phyloP scores from a whole-genome alignment of 2,329 filamentous ascomycete genomes.

The Fusarium udum region DNA sequence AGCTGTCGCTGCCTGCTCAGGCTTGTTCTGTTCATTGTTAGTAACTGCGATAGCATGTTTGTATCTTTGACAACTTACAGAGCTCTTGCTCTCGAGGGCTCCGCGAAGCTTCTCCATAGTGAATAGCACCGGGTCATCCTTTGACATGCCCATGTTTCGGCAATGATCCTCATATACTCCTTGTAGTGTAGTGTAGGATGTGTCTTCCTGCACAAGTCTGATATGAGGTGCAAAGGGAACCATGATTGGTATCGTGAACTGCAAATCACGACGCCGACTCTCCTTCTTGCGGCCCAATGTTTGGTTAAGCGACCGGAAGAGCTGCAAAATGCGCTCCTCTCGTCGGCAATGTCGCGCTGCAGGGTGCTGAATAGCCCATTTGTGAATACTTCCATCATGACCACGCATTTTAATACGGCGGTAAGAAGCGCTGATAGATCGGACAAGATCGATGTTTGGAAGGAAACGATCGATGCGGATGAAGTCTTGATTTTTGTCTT shows the following conservation, averaged over 20 bases:
- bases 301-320: constrained; percentile 98
- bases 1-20: constrained; percentile 76
- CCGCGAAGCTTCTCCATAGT: constrained; percentile 93
- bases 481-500: constrained; percentile 99
- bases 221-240: constrained; percentile 95
- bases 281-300: constrained; percentile 93
- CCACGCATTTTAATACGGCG: constrained; percentile 94
- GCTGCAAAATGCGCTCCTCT: constrained; percentile 93
- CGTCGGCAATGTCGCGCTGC: constrained; percentile 90
- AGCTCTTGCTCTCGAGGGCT: constrained; percentile 73
- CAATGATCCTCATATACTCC: constrained; percentile 97
- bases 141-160: constrained; percentile 83
- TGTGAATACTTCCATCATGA: constrained; percentile 96
- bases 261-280: constrained; percentile 88
- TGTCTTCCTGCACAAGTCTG: constrained; percentile 93
- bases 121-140: constrained; percentile 94
- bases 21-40: constrained; percentile 62
- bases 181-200: constrained; percentile 92
- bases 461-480: constrained; percentile 97
- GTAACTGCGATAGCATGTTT: background rate
- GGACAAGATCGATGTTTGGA: constrained; percentile 91
- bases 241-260: constrained; percentile 96
- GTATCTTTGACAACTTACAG: constrained; percentile 54
- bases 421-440: constrained; percentile 90
- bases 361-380: constrained; percentile 96